Evolutionary conservation across 2,329 filamentous ascomycete species (phyloP).

Genomic region (Nemania diffusa): DNA sequence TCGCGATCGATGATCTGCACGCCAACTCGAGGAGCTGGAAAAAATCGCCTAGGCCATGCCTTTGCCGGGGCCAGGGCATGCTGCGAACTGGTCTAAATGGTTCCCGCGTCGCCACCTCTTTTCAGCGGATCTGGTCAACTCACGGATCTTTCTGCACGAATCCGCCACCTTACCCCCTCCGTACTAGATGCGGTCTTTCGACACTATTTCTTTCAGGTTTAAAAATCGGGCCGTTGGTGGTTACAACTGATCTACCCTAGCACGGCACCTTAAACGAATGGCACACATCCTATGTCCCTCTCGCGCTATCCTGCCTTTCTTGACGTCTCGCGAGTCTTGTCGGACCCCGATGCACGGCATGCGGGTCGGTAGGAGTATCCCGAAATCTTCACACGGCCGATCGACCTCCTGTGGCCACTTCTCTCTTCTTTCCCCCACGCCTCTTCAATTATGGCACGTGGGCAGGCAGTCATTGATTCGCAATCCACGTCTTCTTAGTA

Average conservation of each 20-base stretch:
- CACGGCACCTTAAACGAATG: slow-evolving; percentile 12
- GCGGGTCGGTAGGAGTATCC: slow-evolving; percentile 7
- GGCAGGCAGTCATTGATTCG: not conserved
- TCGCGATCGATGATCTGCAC: slow-evolving; percentile 19
- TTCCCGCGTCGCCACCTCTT: slow-evolving; percentile 16
- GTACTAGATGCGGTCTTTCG: slow-evolving; percentile 1
- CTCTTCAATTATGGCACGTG: not conserved
- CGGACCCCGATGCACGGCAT: slow-evolving; percentile 17
- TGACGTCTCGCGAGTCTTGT: slow-evolving; percentile 8
- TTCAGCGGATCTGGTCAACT: slow-evolving; percentile 10
- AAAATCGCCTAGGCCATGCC: slow-evolving; percentile 18
- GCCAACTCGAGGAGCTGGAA: slow-evolving; percentile 30
- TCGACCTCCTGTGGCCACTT: slow-evolving; percentile 5
- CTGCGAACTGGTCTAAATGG: slow-evolving; percentile 19
- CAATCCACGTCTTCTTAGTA: not conserved
- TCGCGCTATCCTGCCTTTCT: not conserved
- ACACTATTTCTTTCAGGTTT: slow-evolving; percentile 3
- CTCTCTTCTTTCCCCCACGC: not conserved
- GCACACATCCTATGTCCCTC: slow-evolving; percentile 3
- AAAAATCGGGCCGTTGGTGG: slow-evolving; percentile 8
- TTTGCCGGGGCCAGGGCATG: slow-evolving; percentile 26
- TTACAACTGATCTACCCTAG: slow-evolving; percentile 10
- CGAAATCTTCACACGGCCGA: slow-evolving; percentile 21
- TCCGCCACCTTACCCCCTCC: slow-evolving; percentile 24
- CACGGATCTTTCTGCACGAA: slow-evolving; percentile 25